Conservation (phyloP, 352 stramenopile species). For the Phytophthora pluvialis region DNA sequence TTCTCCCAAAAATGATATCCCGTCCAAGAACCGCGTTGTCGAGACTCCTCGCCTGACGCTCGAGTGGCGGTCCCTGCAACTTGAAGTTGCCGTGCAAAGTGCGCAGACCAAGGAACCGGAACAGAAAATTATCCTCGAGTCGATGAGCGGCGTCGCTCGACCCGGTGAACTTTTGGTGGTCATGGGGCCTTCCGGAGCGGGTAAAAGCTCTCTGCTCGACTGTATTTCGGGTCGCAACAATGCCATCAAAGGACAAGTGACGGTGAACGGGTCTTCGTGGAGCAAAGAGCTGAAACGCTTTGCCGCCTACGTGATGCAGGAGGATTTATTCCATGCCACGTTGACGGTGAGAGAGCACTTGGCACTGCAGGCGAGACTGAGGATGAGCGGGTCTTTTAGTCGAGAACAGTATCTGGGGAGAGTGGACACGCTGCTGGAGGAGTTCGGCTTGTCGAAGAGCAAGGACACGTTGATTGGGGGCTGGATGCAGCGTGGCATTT, state of each 20-base stretch:
- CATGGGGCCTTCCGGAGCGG: slow-evolving; percentile 73
- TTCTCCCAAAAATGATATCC: slow-evolving; percentile 18
- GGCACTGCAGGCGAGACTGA: slow-evolving; percentile 78
- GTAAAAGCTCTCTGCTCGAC: slow-evolving; percentile 94
- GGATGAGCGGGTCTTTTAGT: slow-evolving; percentile 50
- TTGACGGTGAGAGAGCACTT: slow-evolving; percentile 89
- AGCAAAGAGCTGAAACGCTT: slow-evolving; percentile 38
- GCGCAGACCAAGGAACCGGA: slow-evolving; percentile 40
- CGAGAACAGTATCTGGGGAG: slow-evolving; percentile 39
- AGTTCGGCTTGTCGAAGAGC: slow-evolving; percentile 56
- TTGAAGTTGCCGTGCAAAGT: slow-evolving; percentile 47
- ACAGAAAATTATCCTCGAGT: slow-evolving; percentile 61
- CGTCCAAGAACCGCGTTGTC: neutral
- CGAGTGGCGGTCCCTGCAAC: slow-evolving; percentile 47
- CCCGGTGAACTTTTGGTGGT: slow-evolving; percentile 70
- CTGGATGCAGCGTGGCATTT: slow-evolving; percentile 62
- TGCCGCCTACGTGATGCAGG: slow-evolving; percentile 82
- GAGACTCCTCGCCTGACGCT: slow-evolving; percentile 33
- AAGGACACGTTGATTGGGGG: slow-evolving; percentile 61
- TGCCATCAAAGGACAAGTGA: slow-evolving; percentile 59
- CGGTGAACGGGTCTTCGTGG: slow-evolving; percentile 68
- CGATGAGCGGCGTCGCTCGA: slow-evolving; percentile 50
- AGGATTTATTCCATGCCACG: slow-evolving; percentile 89
- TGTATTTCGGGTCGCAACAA: slow-evolving; percentile 92
- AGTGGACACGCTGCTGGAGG: slow-evolving; percentile 54